Evolutionary conservation across 352 stramenopile genomes (phyloP).

Genomic region (Phytopythium chamaehyphon): DNA sequence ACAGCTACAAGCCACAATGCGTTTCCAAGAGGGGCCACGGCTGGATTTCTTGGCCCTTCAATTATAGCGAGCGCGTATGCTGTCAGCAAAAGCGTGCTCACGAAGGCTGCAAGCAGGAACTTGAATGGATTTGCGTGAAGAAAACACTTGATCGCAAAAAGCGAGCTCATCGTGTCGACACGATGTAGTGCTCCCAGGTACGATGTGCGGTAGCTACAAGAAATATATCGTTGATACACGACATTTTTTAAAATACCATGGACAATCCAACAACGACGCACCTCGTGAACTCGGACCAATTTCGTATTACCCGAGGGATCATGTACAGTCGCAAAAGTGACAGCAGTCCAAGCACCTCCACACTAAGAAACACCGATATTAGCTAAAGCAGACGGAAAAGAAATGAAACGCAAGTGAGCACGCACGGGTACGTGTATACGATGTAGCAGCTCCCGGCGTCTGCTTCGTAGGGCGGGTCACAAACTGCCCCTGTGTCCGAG

Average conservation of each 20-base stretch:
- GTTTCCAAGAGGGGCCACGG: conserved; percentile 53
- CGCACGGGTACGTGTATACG: conserved; percentile 65
- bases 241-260: too few species aligned
- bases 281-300: conserved; percentile 73
- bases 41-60: conserved; percentile 58
- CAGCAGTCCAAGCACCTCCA: conserved; percentile 64
- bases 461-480: conserved; percentile 27
- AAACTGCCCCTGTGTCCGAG: conserved; percentile 10
- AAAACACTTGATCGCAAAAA: conserved; percentile 84
- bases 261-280: conserved; percentile 9
- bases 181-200: conserved; percentile 71
- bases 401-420: background rate
- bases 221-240: background rate
- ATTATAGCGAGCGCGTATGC: conserved; percentile 66
- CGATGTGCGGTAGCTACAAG: conserved; percentile 60
- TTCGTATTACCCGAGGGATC: conserved; percentile 68
- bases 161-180: conserved; percentile 67
- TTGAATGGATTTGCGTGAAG: conserved; percentile 63
- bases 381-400: background rate
- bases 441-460: conserved; percentile 50
- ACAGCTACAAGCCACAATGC: conserved; percentile 66
- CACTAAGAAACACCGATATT: conserved; percentile 18
- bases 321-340: conserved; percentile 73
- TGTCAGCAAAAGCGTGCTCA: conserved; percentile 39
- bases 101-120: conserved; percentile 42